phyloP scores from a whole-genome alignment of 208 protist species.

The Willaertia magna region DNA sequence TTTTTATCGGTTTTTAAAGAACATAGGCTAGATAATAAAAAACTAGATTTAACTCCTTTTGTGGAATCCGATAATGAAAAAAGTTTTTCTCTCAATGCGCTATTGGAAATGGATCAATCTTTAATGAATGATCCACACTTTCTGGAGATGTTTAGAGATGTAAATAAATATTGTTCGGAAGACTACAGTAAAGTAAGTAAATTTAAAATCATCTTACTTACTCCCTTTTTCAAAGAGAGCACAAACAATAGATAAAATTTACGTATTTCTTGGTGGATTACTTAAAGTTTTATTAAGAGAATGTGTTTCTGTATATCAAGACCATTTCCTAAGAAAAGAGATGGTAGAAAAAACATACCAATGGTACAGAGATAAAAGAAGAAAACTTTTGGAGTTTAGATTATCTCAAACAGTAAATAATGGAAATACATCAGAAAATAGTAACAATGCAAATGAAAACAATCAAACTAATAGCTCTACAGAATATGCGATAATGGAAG shows the following conservation, averaged over 20 bases:
- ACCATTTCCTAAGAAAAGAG: not conserved
- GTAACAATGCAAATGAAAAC: not conserved
- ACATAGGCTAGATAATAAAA: not conserved
- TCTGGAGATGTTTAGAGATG: not conserved
- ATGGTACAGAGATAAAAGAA: constrained; percentile 5
- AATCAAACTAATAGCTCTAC: not conserved
- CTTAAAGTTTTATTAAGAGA: not conserved
- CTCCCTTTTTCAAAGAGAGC: not conserved
- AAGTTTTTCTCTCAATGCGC: not conserved
- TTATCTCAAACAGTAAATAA: not conserved
- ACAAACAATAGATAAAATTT: not conserved
- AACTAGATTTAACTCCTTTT: not conserved
- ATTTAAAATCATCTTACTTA: not conserved
- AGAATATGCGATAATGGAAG: not conserved
- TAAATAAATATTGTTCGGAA: not conserved
- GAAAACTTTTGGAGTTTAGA: not conserved
- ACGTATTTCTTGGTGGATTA: not conserved
- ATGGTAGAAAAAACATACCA: not conserved
- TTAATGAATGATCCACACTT: not conserved
- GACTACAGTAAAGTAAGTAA: not conserved
- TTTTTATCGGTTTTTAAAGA: not conserved
- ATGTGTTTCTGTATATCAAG: not conserved
- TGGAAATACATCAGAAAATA: not conserved
- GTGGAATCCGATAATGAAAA: not conserved
- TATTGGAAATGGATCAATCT: not conserved